These are phyloP conservation scores for Buxus sempervirens DNA, from an alignment of 164 flowering plant genomes.

Conservation along the genomic window DNA sequence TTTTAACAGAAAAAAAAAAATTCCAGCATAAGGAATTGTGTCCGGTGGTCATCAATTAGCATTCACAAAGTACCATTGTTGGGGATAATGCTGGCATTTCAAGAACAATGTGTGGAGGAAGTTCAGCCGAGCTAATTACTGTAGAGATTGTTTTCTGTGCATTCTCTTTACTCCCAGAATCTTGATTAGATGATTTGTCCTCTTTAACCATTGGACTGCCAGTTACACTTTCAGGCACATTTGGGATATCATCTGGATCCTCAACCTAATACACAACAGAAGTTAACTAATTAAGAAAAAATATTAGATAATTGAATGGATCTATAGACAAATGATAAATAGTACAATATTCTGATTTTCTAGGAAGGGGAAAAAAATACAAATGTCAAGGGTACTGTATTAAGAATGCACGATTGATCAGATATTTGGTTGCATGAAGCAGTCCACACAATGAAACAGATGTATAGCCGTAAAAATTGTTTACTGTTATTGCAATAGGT, in stretches of 20 bases:
- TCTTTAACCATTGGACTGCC: conserved; percentile 33
- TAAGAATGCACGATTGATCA: background rate
- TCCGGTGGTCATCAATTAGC: background rate
- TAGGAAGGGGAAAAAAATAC: no score
- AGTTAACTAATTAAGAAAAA: background rate
- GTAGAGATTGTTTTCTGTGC: conserved; percentile 35
- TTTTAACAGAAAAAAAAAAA: conserved; percentile 5
- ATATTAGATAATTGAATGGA: background rate
- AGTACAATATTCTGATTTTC: no score
- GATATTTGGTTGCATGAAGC: background rate
- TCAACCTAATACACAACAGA: no score
- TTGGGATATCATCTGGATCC: conserved; percentile 62
- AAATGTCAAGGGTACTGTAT: no score
- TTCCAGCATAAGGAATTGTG: background rate
- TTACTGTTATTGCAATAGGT: conserved; percentile 90
- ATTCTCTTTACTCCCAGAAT: conserved; percentile 20
- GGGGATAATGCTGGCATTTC: conserved; percentile 95
- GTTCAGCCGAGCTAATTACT: conserved; percentile 78
- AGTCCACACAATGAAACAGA: background rate
- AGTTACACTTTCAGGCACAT: conserved; percentile 39
- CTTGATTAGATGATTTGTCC: conserved; percentile 37
- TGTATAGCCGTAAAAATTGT: conserved; percentile 22
- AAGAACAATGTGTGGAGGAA: conserved; percentile 52
- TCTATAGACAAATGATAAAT: background rate
- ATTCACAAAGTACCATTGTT: conserved; percentile 59